These are phyloP conservation scores for Phyllosticta citribraziliensis DNA, from an alignment of 2,329 filamentous ascomycete genomes.

Conservation along the genomic window DNA sequence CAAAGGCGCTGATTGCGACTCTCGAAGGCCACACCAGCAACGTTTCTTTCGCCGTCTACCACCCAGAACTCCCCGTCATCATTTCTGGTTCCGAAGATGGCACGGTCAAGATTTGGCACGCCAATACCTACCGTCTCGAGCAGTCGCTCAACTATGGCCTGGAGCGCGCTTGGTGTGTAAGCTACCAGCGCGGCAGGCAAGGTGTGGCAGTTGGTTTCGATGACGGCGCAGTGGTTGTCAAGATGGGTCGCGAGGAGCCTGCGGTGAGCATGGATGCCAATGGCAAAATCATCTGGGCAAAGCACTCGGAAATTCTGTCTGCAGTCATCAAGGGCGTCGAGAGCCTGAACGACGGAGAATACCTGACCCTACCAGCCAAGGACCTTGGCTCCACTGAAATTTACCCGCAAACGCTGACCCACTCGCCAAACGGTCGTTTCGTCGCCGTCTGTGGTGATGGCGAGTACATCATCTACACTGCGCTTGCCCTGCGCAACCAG, in stretches of 20 bases:
- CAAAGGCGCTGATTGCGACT: constrained; percentile 91
- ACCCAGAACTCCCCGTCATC: constrained; percentile 92
- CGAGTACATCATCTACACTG: constrained; percentile 98
- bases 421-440: constrained; percentile 92
- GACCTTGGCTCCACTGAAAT: constrained; percentile 94
- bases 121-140: constrained; percentile 92
- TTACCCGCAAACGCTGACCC: constrained; percentile 86
- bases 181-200: constrained; percentile 89
- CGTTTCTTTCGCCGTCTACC: constrained; percentile 95
- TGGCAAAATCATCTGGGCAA: constrained; percentile 92
- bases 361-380: constrained; percentile 79
- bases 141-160: constrained; percentile 93
- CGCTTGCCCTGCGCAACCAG: constrained; percentile 93
- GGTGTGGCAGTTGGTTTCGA: constrained; percentile 94
- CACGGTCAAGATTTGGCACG: constrained; percentile 96
- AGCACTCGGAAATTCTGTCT: constrained; percentile 89
- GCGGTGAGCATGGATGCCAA: constrained; percentile 95
- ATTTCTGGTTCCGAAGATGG: constrained; percentile 97
- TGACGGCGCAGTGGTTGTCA: constrained; percentile 93
- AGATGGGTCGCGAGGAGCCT: constrained; percentile 93
- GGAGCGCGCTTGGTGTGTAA: constrained; percentile 94
- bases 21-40: constrained; percentile 96
- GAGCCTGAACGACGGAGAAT: constrained; percentile 76
- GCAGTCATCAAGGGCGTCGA: constrained; percentile 92
- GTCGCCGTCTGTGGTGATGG: constrained; percentile 89